Conservation (phyloP, 2,329 filamentous ascomycete species). For the Colletotrichum camelliae region DNA sequence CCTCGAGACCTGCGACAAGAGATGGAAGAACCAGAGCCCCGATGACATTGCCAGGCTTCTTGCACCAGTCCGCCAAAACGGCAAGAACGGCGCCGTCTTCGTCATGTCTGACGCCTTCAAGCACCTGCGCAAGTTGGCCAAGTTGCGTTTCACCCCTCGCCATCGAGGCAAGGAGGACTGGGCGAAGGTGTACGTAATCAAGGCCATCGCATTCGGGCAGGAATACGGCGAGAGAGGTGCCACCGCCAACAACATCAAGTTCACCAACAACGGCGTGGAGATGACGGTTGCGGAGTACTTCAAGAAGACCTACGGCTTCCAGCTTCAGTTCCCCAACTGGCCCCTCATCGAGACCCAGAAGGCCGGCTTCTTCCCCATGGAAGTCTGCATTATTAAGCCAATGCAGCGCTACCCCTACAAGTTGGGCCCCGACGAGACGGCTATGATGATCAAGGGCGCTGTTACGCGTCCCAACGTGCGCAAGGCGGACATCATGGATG, state of each 20-base stretch:
- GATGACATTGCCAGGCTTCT: conserved; percentile 34
- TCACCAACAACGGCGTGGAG: conserved; percentile 47
- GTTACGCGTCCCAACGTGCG: conserved; percentile 78
- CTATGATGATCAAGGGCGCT: conserved; percentile 91
- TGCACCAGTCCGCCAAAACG: conserved; percentile 35
- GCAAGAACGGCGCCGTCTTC: conserved; percentile 25
- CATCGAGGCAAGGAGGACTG: conserved; percentile 55
- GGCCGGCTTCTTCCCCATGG: conserved; percentile 64
- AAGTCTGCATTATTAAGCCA: conserved; percentile 56
- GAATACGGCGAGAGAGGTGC: conserved; percentile 50
- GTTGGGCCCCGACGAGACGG: conserved; percentile 68
- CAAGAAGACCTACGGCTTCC: conserved; percentile 55
- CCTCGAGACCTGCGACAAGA: conserved; percentile 37
- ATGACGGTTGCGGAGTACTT: conserved; percentile 62
- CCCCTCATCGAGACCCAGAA: conserved; percentile 65
- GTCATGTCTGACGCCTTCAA: conserved; percentile 58
- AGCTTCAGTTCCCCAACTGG: conserved; percentile 50
- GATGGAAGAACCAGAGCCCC: conserved; percentile 30
- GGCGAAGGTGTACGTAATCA: conserved; percentile 56
- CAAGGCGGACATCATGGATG: conserved; percentile 69
- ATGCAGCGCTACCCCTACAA: conserved; percentile 70
- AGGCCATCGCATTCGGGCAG: conserved; percentile 53
- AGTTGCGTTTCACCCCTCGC: conserved; percentile 60
- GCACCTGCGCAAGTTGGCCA: conserved; percentile 57
- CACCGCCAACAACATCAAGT: conserved; percentile 56